phyloP scores from a whole-genome alignment of 805 yeast species.

The Saturnispora sekii region DNA sequence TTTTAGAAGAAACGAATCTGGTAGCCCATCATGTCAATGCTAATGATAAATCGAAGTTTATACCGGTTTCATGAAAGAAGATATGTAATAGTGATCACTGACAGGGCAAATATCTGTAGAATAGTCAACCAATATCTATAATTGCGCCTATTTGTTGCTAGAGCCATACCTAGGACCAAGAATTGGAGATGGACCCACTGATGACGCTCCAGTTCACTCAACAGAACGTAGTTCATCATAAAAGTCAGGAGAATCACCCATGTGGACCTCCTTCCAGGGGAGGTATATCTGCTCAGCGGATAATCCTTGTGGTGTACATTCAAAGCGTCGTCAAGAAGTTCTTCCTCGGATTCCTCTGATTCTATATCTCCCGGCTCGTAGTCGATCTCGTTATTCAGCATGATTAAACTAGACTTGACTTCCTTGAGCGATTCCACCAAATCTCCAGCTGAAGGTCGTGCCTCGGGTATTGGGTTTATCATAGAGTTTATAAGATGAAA shows the following conservation, averaged over 20 bases:
- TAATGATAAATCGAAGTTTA: slow-evolving; percentile 3
- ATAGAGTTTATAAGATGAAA: slow-evolving; percentile 21
- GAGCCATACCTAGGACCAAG: slow-evolving; percentile 7
- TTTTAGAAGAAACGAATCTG: slow-evolving; percentile 8
- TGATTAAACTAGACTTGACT: neutral
- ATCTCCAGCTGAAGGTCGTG: no score
- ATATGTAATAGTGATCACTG: neutral
- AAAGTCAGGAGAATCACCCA: neutral
- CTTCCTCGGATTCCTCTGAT: slow-evolving; percentile 2
- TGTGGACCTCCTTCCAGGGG: no score
- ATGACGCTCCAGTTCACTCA: neutral
- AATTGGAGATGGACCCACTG: slow-evolving; percentile 6
- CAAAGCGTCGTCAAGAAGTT: neutral
- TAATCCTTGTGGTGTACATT: slow-evolving; percentile 2
- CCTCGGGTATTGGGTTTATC: slow-evolving; percentile 6
- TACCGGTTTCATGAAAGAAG: neutral
- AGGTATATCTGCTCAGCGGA: neutral
- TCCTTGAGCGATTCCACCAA: no score
- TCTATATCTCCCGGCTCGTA: slow-evolving; percentile 20
- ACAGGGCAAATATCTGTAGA: neutral
- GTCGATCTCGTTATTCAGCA: neutral
- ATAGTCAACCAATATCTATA: neutral
- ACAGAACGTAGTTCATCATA: neutral
- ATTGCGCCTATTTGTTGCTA: slow-evolving; percentile 1
- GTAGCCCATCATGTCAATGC: slow-evolving; percentile 16